phyloP scores from a whole-genome alignment of 2,329 filamentous ascomycete species.

The Claviceps monticola region DNA sequence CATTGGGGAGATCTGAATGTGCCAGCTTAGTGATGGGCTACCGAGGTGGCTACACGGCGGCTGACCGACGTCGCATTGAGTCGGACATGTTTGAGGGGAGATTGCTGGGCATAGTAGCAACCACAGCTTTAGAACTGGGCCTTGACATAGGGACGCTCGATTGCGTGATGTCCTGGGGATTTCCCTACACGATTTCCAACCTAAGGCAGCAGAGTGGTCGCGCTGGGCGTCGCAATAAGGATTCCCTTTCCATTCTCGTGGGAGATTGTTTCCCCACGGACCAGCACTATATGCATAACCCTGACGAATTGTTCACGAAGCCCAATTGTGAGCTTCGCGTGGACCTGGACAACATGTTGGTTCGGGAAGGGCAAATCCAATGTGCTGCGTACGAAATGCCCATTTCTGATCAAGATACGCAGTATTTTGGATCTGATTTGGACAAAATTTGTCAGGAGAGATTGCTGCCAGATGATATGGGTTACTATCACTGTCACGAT shows the following conservation, averaged over 20 bases:
- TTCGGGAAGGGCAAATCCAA: slow-evolving; percentile 86
- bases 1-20: slow-evolving; percentile 60
- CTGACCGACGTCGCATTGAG: slow-evolving; percentile 80
- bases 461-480: slow-evolving; percentile 57
- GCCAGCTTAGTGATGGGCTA: slow-evolving; percentile 83
- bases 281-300: slow-evolving; percentile 95
- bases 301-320: slow-evolving; percentile 82
- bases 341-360: slow-evolving; percentile 81
- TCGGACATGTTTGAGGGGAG: slow-evolving; percentile 95
- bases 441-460: slow-evolving; percentile 58
- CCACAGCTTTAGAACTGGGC: slow-evolving; percentile 81
- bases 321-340: slow-evolving; percentile 83
- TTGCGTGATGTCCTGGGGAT: slow-evolving; percentile 85
- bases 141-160: slow-evolving; percentile 92
- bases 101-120: slow-evolving; percentile 83
- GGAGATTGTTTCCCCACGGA: slow-evolving; percentile 84
- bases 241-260: slow-evolving; percentile 79
- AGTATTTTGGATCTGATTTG: slow-evolving; percentile 69
- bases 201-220: slow-evolving; percentile 87
- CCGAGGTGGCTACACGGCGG: slow-evolving; percentile 83
- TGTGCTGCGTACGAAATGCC: slow-evolving; percentile 95
- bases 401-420: slow-evolving; percentile 60
- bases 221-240: slow-evolving; percentile 82
- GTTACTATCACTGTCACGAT: slow-evolving; percentile 82
- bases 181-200: slow-evolving; percentile 92